A percentile compares a stretch with the other conserved stretches of the same genome.
Conservation (phyloP, 345 rosid genomes). For the Linum tenue region DNA sequence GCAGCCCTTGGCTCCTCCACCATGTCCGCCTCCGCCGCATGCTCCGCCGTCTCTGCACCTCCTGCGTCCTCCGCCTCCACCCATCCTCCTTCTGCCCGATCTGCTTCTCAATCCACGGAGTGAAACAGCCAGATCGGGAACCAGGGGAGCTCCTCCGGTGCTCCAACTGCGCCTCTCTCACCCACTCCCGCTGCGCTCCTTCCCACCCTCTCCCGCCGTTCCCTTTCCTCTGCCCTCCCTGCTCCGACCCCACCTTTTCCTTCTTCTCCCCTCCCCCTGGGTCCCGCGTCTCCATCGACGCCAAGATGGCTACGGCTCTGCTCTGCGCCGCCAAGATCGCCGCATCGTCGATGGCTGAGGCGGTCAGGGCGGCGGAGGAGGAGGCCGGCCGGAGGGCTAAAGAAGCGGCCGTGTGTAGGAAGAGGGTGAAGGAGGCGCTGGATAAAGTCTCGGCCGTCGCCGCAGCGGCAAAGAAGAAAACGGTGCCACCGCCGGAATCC, state of each 20-base stretch:
- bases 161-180: conserved; percentile 40
- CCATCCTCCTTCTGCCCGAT: conserved; percentile 56
- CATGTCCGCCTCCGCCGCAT: conserved; percentile 41
- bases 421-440: conserved; percentile 63
- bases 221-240: conserved; percentile 26
- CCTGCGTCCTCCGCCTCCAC: conserved; percentile 63
- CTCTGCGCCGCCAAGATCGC: conserved; percentile 61
- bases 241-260: conserved; percentile 37
- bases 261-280: conserved; percentile 24
- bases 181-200: conserved; percentile 59
- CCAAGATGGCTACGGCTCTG: conserved; percentile 31
- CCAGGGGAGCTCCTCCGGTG: conserved; percentile 46
- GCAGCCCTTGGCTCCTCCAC: conserved; percentile 33
- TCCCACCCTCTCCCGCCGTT: conserved; percentile 21
- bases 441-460: conserved; percentile 30
- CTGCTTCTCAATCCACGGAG: conserved; percentile 54
- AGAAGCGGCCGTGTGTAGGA: conserved; percentile 55
- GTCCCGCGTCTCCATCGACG: conserved; percentile 19
- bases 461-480: not conserved
- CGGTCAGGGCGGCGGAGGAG: conserved; percentile 22
- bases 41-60: conserved; percentile 57
- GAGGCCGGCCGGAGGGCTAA: conserved; percentile 49
- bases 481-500: not conserved
- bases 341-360: conserved; percentile 43
- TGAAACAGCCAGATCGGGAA: conserved; percentile 30